Conservation (phyloP, 2,329 filamentous ascomycete species). For the Aureobasidium sp. region DNA sequence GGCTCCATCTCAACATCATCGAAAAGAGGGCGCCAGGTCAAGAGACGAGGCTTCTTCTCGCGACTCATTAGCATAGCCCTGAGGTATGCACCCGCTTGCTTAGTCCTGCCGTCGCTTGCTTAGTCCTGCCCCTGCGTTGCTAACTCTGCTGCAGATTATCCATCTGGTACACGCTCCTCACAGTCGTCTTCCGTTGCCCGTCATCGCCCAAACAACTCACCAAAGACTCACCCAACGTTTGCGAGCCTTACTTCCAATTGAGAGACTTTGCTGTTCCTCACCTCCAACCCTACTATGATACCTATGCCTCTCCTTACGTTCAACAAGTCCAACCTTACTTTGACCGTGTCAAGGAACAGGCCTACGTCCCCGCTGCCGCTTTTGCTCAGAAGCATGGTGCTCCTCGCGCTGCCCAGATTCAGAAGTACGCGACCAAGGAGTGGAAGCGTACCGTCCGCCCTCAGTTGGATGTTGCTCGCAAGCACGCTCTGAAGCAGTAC, state of each 20-base stretch:
- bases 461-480: slow-evolving; percentile 59
- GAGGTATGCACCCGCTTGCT: background rate
- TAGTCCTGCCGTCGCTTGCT: background rate
- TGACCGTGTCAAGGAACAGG: slow-evolving; percentile 47
- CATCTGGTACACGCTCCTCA: slow-evolving; percentile 81
- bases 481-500: slow-evolving; percentile 59
- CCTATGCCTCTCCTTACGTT: slow-evolving; percentile 78
- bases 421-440: slow-evolving; percentile 59
- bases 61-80: slow-evolving; percentile 13
- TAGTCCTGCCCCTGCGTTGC: background rate
- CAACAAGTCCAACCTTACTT: slow-evolving; percentile 68
- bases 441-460: slow-evolving; percentile 78
- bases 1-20: slow-evolving; percentile 8
- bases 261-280: slow-evolving; percentile 65
- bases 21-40: background rate
- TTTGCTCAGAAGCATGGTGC: slow-evolving; percentile 66
- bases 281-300: slow-evolving; percentile 75
- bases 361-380: slow-evolving; percentile 62
- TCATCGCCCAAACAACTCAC: slow-evolving; percentile 59
- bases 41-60: slow-evolving; percentile 15
- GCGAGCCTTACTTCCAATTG: slow-evolving; percentile 69
- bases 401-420: slow-evolving; percentile 62
- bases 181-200: slow-evolving; percentile 76
- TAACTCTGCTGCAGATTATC: slow-evolving; percentile 46
- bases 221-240: slow-evolving; percentile 66